phyloP scores from a whole-genome alignment of 768 basidiomycete species.

The Mycena capillaripes region DNA sequence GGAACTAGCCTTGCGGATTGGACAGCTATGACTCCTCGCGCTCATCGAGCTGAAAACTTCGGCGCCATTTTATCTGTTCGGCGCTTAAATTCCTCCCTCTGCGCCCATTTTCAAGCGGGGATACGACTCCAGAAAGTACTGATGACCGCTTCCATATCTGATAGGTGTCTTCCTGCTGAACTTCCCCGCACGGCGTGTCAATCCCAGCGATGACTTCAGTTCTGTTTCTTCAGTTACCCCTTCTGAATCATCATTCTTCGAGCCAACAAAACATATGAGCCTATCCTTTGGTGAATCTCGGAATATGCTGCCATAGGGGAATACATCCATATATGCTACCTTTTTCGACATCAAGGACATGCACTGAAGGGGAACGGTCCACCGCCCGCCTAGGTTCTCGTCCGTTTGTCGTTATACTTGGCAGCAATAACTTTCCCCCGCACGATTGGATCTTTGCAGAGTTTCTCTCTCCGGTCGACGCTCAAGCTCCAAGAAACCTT shows the following conservation, averaged over 20 bases:
- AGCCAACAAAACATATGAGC: no score
- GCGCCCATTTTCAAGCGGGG: not conserved
- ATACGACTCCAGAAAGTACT: not conserved
- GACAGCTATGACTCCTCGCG: not conserved
- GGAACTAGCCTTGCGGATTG: not conserved
- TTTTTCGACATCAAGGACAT: no score
- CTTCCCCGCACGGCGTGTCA: not conserved
- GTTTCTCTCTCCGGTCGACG: not conserved
- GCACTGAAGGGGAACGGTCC: not conserved
- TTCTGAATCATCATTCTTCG: no score
- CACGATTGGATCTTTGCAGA: not conserved
- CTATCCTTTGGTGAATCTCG: no score
- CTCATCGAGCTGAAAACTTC: not conserved
- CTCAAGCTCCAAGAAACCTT: not conserved
- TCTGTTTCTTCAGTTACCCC: no score
- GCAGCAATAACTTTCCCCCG: slow-evolving; percentile 1
- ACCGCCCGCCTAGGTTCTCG: not conserved
- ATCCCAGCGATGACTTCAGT: not conserved
- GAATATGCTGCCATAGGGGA: no score
- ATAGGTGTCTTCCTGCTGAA: not conserved
- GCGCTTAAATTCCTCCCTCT: not conserved
- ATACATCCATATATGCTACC: no score
- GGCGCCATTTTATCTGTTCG: not conserved
- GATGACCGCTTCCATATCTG: not conserved
- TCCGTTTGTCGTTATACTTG: not conserved